Base-by-base conservation (phyloP, 768 basidiomycete genomes). In the Serendipita sp. region DNA sequence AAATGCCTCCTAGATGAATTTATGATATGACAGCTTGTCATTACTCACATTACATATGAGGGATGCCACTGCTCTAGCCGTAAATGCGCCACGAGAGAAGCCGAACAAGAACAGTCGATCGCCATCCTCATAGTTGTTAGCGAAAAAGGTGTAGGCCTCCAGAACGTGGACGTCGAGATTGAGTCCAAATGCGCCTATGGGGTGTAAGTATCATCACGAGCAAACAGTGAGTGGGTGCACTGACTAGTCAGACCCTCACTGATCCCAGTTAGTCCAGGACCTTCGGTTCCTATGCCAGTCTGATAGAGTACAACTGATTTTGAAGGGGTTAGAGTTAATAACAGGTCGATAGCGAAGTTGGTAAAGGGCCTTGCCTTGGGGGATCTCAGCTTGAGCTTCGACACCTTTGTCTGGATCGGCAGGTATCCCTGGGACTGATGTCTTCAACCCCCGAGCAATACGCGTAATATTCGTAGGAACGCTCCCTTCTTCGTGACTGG, bases 51-150 rank as follows among this genome's bases (percentile, higher is more conserved):
- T 33, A n/a, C 55, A 60, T 44, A 69, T 62, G 62, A 69, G 58
- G 3, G 64, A 43, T 3, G 66, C 29, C n/a, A 70, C 33, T 2
- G 67, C 64, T 23, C 69, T 65, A 11, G 53, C 63, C 45, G 65
- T 62, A 62, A 68, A 70, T 2, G 66, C 69, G 3, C 69, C 68
- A 10, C 68, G 64, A 2, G 68, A 68, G 52, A 68, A 68, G 5
- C 68, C 67, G 40, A 67, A 66, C 44, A 69, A 64, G 8, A 55
- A 50, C 33, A 70, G 63, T 62, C 67, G 43, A n/a, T 40, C 37
- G 4, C 63, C 68, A 2, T 44, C 23, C 2, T 64, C 53, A 33
- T 62, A 68, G 46, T 69, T 69, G 23, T 63, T 45, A 3, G 65
- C 48, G 18, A 69, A 33, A 44, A 66, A 69, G 16, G 55, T 63